Evolutionary conservation across 2,329 filamentous ascomycete genomes (phyloP).

Genomic region (Lithohypha guttulata): DNA sequence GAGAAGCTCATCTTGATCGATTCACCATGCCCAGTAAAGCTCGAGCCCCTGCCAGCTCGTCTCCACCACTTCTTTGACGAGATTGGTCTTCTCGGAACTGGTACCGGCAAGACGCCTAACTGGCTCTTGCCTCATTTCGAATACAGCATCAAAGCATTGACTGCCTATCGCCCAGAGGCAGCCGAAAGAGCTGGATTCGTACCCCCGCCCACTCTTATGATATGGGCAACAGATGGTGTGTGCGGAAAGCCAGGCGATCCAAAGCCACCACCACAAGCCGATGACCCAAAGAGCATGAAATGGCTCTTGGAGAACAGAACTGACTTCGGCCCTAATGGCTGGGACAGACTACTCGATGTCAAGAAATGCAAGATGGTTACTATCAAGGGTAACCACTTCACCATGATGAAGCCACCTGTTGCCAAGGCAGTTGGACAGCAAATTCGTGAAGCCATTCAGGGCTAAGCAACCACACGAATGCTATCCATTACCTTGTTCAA

Average conservation of each 20-base stretch:
- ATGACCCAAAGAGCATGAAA: conserved; percentile 39
- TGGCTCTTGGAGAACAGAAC: conserved; percentile 39
- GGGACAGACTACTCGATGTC: conserved; percentile 34
- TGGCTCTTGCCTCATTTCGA: conserved; percentile 44
- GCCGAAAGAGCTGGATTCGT: conserved; percentile 24
- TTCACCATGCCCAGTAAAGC: conserved; percentile 52
- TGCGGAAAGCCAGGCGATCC: conserved; percentile 34
- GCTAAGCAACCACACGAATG: conserved; percentile 10
- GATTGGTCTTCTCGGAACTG: conserved; percentile 38
- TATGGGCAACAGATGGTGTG: conserved; percentile 41
- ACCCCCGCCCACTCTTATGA: conserved; percentile 33
- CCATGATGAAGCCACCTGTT: conserved; percentile 29
- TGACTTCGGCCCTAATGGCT: conserved; percentile 39
- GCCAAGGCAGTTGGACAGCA: conserved; percentile 22
- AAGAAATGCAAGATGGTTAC: conserved; percentile 27
- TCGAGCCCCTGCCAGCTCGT: conserved; percentile 53
- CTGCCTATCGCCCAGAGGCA: conserved; percentile 31
- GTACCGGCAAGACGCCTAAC: conserved; percentile 33
- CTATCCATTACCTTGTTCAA: not conserved
- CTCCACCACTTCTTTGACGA: conserved; percentile 41
- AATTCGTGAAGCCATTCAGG: conserved; percentile 19
- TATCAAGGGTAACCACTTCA: conserved; percentile 31
- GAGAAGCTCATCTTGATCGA: conserved; percentile 53
- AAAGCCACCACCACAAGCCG: conserved; percentile 29
- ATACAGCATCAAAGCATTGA: conserved; percentile 38